Conservation (phyloP, 176 grass and related monocot species). For the Ananas comosus region DNA sequence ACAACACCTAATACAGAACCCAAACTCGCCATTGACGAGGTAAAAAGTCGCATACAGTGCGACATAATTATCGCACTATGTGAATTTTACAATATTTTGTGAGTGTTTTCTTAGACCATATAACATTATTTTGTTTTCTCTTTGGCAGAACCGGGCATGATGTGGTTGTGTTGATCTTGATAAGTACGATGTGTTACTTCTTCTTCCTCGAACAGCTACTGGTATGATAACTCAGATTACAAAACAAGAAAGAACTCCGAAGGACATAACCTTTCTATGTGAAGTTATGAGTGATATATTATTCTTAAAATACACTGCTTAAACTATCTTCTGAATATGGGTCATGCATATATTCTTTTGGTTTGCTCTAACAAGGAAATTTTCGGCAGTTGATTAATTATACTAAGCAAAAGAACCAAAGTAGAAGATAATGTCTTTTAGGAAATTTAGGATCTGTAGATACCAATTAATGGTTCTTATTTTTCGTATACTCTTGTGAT, state of each 20-base stretch:
- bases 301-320: background rate
- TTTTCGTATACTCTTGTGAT: too few relatives aligned
- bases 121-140: background rate
- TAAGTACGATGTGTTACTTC: slow-evolving; percentile 65
- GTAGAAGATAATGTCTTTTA: too few relatives aligned
- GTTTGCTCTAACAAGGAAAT: too few relatives aligned
- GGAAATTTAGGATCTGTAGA: too few relatives aligned
- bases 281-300: background rate
- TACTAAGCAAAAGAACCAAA: too few relatives aligned
- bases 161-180: slow-evolving; percentile 33
- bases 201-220: slow-evolving; percentile 71
- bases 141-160: slow-evolving; percentile 30
- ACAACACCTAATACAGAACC: slow-evolving; percentile 1
- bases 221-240: slow-evolving; percentile 14
- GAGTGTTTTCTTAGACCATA: background rate
- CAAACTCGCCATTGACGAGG: slow-evolving; percentile 3
- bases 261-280: background rate
- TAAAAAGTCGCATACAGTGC: background rate
- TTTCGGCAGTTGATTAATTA: too few relatives aligned
- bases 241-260: background rate
- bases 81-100: background rate
- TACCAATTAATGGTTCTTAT: too few relatives aligned
- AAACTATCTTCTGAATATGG: background rate
- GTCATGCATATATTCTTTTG: background rate
- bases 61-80: background rate